Base-by-base conservation (phyloP, 257 asterid genomes). In the Jacaranda copaia region DNA sequence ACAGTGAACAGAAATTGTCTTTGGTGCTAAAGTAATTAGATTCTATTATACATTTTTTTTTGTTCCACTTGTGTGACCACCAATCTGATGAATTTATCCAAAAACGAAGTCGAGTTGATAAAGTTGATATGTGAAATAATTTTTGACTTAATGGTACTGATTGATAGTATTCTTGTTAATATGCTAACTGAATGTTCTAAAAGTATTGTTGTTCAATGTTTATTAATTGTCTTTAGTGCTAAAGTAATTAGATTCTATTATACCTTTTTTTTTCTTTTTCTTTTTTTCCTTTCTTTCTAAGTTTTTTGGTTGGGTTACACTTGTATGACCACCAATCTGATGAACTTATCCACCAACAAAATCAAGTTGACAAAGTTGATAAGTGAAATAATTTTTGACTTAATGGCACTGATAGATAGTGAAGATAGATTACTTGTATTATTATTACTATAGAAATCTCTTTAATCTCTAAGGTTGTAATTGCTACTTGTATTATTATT, bases 11-110 rank as follows among this genome's bases (percentile, higher is more conserved):
- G 13, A 45, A 56, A 36, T 57, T 60, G 32, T 60, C 45, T 42
- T 58, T 25, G 15, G 16, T 58, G 51, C 12, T 73, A 61, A 15
- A 73, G 68, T 77, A n/a, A 49, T 52, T 51, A 42, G 43, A 42
- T 52, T n/a, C n/a, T 55, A 5, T n/a, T 13, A 11, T 9, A 46
- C 32, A n/a, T 10, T 56, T 9, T 19, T 14, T 56, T 46, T 73
- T 19, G 25, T 25, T n/a, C 7, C 20, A 45, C 45, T 36, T 6
- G 20, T 68, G 9, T 19, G 59, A 10, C 15, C 52, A 20, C 20
- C 36, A 58, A 68, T 6, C 13, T n/a, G 66, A 56, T 63, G 48
- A 67, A 10, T 39, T 64, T 53, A 64, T 64, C 52, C 53, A 42
- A 46, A 45, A 39, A 8, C 14, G 58, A 49, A 49, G 20, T 6